Base-by-base conservation (phyloP, 139 green algal genomes). In the Desmodesmus armatus region DNA sequence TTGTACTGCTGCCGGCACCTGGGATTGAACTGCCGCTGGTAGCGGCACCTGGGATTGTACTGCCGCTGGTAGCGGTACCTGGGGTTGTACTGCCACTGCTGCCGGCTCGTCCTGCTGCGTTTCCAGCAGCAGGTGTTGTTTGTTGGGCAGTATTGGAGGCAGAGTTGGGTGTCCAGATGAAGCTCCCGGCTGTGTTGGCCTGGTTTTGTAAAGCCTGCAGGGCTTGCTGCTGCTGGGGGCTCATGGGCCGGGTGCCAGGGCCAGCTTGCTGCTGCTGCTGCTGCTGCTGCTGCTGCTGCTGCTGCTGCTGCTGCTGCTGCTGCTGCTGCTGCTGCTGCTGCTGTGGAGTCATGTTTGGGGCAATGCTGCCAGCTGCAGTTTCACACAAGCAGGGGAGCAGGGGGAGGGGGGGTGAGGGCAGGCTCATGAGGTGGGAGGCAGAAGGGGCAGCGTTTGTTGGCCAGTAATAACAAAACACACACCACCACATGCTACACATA, bases 311-410 rank as follows among this genome's bases (percentile, higher is more conserved):
- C 1, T 25, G 25, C 39, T 55, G 39, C 39, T 78, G 62, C 62
- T 35, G 69, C 69, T 78, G 62, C n/a, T 33, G n/a, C 62, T 60
- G 49, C 51, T 62, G 51, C 60, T 69, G 63, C 63, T 72, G 63
- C 31, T 41, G 63, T 43, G 63, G 43, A 41, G 13, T 72, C n/a
- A n/a, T n/a, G n/a, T n/a, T n/a, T n/a, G n/a, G n/a, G n/a, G n/a
- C n/a, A n/a, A n/a, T n/a, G n/a, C n/a, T n/a, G n/a, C n/a, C n/a
- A n/a, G n/a, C n/a, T n/a, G n/a, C n/a, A n/a, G n/a, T n/a, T n/a
- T n/a, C n/a, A n/a, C n/a, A n/a, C n/a, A n/a, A n/a, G n/a, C n/a
- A n/a, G n/a, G n/a, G n/a, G n/a, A n/a, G n/a, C n/a, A n/a, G n/a
- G n/a, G n/a, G n/a, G n/a, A n/a, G n/a, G n/a, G n/a, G n/a, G n/a